Conservation (phyloP, 2,329 filamentous ascomycete genomes). For the Aspergillus sp. region DNA sequence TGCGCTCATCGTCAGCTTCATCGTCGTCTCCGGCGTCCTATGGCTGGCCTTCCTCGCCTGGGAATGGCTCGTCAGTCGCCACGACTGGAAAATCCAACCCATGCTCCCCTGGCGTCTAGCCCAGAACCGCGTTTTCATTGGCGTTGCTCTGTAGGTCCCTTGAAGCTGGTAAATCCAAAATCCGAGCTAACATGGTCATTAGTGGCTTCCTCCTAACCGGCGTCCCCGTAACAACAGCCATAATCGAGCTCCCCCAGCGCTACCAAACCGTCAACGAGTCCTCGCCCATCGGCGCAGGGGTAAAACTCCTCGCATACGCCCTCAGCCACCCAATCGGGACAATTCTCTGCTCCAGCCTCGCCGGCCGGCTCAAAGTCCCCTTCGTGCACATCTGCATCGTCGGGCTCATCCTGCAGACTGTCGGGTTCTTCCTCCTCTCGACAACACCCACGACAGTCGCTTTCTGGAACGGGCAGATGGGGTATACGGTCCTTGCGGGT, state of each 20-base stretch:
- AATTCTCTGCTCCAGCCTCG: conserved; percentile 13
- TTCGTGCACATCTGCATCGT: conserved; percentile 16
- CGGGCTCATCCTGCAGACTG: conserved; percentile 14
- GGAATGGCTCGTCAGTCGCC: conserved; percentile 14
- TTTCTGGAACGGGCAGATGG: conserved; percentile 23
- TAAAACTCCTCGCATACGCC: conserved; percentile 22
- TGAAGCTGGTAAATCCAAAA: no score
- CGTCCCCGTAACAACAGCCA: conserved; percentile 15
- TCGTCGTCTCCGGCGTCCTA: conserved; percentile 32
- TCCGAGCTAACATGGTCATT: not conserved
- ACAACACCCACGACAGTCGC: conserved; percentile 11
- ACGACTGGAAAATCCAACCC: conserved; percentile 5
- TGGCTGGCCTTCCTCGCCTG: not conserved
- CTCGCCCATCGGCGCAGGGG: conserved; percentile 19
- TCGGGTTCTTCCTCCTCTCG: conserved; percentile 20
- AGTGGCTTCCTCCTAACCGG: conserved; percentile 18
- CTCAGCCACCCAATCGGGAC: conserved; percentile 18
- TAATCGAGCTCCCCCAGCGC: conserved; percentile 23
- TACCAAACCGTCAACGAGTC: conserved; percentile 24
- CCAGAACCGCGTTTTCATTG: conserved; percentile 1
- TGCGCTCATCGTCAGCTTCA: conserved; percentile 50
- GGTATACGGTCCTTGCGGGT: conserved; percentile 18
- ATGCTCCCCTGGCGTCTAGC: conserved; percentile 20
- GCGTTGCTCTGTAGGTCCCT: conserved; percentile 5
- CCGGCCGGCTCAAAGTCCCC: conserved; percentile 12